Evolutionary conservation across 164 flowering plant species (phyloP).

Genomic region (Annona cherimola): DNA sequence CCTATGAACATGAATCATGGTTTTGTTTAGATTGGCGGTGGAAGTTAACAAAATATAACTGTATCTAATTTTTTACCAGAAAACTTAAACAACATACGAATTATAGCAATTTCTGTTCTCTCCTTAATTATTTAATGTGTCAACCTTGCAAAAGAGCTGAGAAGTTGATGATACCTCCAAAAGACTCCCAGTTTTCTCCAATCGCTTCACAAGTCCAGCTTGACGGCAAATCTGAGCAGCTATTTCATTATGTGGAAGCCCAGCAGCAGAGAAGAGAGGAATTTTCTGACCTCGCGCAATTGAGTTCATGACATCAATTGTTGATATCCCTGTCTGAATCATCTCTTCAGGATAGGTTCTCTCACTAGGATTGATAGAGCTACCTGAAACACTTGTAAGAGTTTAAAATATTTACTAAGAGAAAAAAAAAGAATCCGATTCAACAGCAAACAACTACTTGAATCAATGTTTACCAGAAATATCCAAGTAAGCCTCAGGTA

Average conservation of each 20-base stretch:
- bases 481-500: constrained; percentile 97
- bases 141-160: background rate
- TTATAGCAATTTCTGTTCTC: background rate
- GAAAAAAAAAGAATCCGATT: background rate
- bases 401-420: background rate
- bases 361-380: constrained; percentile 98
- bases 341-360: constrained; percentile 99
- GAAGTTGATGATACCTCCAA: constrained; percentile 47
- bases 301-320: constrained; percentile 99
- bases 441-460: background rate
- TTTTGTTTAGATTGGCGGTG: too few relatives aligned
- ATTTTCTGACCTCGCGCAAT: constrained; percentile 98
- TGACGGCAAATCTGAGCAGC: constrained; percentile 99
- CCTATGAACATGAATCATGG: too few relatives aligned
- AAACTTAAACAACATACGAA: background rate
- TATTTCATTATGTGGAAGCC: constrained; percentile 98
- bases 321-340: constrained; percentile 99
- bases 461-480: constrained; percentile 65
- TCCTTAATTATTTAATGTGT: background rate
- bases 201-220: constrained; percentile 89
- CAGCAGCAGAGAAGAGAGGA: constrained; percentile 99
- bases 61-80: background rate
- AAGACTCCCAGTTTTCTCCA: constrained; percentile 65
- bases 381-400: constrained; percentile 40
- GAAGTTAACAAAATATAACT: too few relatives aligned